Evolutionary conservation across 2,329 filamentous ascomycete species (phyloP).

Genomic region (Colletotrichum tabaci): DNA sequence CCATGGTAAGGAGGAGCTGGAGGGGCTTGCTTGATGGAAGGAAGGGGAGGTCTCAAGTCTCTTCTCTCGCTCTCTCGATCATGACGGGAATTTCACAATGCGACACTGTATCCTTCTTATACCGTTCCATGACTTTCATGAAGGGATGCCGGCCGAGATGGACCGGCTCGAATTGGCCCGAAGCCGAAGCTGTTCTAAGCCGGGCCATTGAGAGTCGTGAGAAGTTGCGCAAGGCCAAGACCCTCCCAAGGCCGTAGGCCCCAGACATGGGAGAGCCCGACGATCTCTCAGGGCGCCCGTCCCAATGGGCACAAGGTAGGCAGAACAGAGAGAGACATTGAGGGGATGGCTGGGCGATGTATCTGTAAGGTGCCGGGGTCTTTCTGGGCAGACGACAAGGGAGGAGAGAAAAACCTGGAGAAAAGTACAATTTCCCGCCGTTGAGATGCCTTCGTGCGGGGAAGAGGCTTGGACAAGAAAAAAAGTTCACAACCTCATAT

Average conservation of each 20-base stretch:
- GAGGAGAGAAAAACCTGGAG: conserved; percentile 12
- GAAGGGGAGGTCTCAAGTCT: neutral
- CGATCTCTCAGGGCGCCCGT: conserved; percentile 2
- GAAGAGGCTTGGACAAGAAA: conserved; percentile 15
- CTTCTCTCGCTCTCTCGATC: neutral
- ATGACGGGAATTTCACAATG: neutral
- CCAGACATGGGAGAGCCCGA: neutral
- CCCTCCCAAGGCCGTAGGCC: conserved; percentile 3
- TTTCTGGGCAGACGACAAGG: neutral
- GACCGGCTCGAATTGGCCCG: conserved; percentile 36
- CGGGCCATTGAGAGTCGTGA: conserved; percentile 37
- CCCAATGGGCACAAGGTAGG: neutral
- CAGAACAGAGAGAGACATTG: neutral
- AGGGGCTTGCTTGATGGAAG: conserved; percentile 7
- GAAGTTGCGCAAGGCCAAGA: conserved; percentile 24
- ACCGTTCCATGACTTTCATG: conserved; percentile 19
- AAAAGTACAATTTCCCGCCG: conserved; percentile 14
- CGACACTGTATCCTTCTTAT: conserved; percentile 21
- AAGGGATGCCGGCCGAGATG: conserved; percentile 11
- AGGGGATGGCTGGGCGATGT: conserved; percentile 21
- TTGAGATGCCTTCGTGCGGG: conserved; percentile 23
- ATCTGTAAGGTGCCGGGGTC: conserved; percentile 20
- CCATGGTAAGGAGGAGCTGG: conserved; percentile 16
- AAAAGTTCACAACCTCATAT: conserved; percentile 18
- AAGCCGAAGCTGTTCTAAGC: conserved; percentile 27